Evolutionary conservation across 2,329 filamentous ascomycete genomes (phyloP), one percentile per base, ranked within the genome.

Genomic region (Fusarium nematophilum): DNA sequence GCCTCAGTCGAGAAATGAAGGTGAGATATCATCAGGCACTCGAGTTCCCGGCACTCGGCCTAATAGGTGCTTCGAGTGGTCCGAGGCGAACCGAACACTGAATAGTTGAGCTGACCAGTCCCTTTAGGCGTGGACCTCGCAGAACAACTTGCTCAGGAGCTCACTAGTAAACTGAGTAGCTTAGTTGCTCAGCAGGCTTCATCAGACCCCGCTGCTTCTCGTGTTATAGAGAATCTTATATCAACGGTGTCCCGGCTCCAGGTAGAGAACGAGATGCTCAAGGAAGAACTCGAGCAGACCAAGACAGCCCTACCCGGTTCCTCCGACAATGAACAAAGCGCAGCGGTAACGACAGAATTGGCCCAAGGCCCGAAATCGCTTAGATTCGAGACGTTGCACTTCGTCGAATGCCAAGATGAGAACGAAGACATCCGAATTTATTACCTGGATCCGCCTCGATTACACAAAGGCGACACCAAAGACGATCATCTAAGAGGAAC

Each of bases 391-490:
- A 40, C n/a, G 5, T 7, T 58, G 7, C 15, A 55, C 11, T 13
- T 13, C 13, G 26, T 57, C 6, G 3, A 3, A 2, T 21, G 9
- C 3, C 6, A n/a, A 2, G 10, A 27, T 15, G 14, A 15, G 7
- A 10, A 10, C 1, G 5, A 4, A 3, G 4, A 2, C 9, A 10
- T n/a, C n/a, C n/a, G 5, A 1, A 15, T 11, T 6, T 38, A n/a
- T 17, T 57, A 57, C 49, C 17, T 29, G 21, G 55, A 59, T 46
- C 10, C 18, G 2, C 55, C 55, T 9, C 37, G 30, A 4, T 40
- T 56, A 31, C 56, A 51, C 14, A 59, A 43, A 26, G 55, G 55
- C 9, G 55, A 59, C n/a, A 46, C 38, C 2, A 40, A 36, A 18
- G 39, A 31, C 1, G 17, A 18, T 2, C 29, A 13, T n/a, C 15